These are phyloP conservation scores for Cryptococcus amylolentus DNA, from an alignment of 1,284 basidiomycete species.

Conservation along the genomic window DNA sequence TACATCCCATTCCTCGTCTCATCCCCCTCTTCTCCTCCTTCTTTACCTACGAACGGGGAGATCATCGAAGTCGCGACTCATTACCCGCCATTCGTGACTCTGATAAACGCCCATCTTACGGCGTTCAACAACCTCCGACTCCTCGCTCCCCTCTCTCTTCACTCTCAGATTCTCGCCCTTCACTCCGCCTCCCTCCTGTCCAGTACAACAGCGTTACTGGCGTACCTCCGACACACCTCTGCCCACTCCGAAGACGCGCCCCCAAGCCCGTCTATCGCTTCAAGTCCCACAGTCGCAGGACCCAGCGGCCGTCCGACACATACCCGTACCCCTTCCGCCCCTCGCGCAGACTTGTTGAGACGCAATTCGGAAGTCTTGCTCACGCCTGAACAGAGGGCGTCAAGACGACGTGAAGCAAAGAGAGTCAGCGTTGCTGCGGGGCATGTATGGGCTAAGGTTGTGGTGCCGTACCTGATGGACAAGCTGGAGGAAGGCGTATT, in stretches of 20 bases:
- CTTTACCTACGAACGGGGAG: slow-evolving; percentile 4
- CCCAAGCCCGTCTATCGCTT: background rate
- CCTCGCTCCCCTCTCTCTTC: slow-evolving; percentile 65
- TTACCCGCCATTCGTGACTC: slow-evolving; percentile 71
- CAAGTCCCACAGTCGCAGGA: background rate
- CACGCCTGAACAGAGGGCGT: slow-evolving; percentile 29
- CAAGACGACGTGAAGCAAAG: slow-evolving; percentile 47
- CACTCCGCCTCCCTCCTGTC: slow-evolving; percentile 56
- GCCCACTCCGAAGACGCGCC: slow-evolving; percentile 12
- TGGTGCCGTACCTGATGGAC: slow-evolving; percentile 65
- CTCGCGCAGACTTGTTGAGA: slow-evolving; percentile 29
- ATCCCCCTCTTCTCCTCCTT: slow-evolving; percentile 10
- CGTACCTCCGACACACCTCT: slow-evolving; percentile 50
- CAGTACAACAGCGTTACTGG: slow-evolving; percentile 49
- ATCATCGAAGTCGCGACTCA: slow-evolving; percentile 56
- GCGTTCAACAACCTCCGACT: slow-evolving; percentile 77
- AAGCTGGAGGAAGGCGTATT: slow-evolving; percentile 73
- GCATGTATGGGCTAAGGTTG: slow-evolving; percentile 51
- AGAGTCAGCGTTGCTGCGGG: slow-evolving; percentile 58
- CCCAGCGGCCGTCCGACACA: slow-evolving; percentile 12
- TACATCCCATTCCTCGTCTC: slow-evolving; percentile 16
- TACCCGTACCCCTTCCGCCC: slow-evolving; percentile 20
- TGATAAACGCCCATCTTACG: slow-evolving; percentile 69
- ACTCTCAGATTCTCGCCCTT: slow-evolving; percentile 52
- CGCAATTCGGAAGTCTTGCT: slow-evolving; percentile 35